Evolutionary conservation across 768 basidiomycete genomes (phyloP), one percentile per base, ranked within the genome.

Genomic region (Myochromella boudieri): DNA sequence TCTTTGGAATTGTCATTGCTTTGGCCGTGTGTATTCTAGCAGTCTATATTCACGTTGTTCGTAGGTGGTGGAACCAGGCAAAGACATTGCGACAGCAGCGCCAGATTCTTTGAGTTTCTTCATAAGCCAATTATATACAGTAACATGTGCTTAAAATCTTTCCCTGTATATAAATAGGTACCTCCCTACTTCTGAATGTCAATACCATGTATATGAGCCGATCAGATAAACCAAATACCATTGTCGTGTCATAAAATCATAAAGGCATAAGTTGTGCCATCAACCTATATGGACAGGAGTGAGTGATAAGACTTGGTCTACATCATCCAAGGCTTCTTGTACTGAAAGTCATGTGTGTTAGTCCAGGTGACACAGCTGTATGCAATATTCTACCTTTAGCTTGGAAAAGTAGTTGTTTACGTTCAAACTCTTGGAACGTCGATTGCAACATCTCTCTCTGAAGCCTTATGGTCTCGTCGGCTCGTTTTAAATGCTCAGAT

Each of bases 1-100:
- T 72, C 17, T 92, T 91, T 57, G 77, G 67, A 8, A 63, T 80
- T 18, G 68, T 87, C 21, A 54, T 88, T 34, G 65, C 71, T 6
- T 47, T 77, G 8, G 67, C 74, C 5, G 52, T 74, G 20, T 21
- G 76, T 11, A 69, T 85, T 27, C 61, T 78, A n/a, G 56, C 60
- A 17, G 56, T 63, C 1, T 82, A 78, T 56, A 54, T 78, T 2
- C 40, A 33, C 3, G 41, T 84, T 27, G 77, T 88, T 3, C 69
- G 82, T 28, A 68, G 70, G 46, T 90, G 88, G 89, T 84, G 82
- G 79, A 66, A 70, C 28, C 65, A 66, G 40, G 81, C 54, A n/a
- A 55, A 55, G 27, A 22, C 82, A 8, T 78, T 77, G 56, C 74
- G 67, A 36, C 64, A 54, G 28, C 32, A 37, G 12, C 42, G 41